phyloP scores from a whole-genome alignment of 108 stramenopile species.

The Skeletonema marinoi region DNA sequence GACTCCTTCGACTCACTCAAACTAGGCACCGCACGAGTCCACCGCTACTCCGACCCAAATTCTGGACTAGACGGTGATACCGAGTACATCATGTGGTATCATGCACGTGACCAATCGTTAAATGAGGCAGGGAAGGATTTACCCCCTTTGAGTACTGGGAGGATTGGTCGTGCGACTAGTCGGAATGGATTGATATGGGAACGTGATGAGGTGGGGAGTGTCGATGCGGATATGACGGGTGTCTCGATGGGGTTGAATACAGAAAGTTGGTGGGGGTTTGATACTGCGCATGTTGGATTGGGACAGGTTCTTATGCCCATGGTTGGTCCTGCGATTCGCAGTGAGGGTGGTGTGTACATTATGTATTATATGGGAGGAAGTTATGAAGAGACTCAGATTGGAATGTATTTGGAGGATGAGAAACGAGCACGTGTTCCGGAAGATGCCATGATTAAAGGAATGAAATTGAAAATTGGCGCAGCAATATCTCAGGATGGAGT shows the following conservation, averaged over 20 bases:
- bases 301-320: constrained; percentile 89
- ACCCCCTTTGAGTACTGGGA: constrained; percentile 77
- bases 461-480: constrained; percentile 90
- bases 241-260: constrained; percentile 83
- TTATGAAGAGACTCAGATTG: constrained; percentile 73
- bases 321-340: constrained; percentile 76
- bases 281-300: constrained; percentile 88
- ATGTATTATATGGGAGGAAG: constrained; percentile 93
- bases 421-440: constrained; percentile 29
- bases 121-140: constrained; percentile 43
- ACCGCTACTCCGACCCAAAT: constrained; percentile 68
- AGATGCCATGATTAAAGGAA: constrained; percentile 77
- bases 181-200: constrained; percentile 78
- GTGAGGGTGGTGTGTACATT: constrained; percentile 88
- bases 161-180: constrained; percentile 78
- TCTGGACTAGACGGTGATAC: constrained; percentile 29
- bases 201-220: constrained; percentile 60
- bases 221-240: constrained; percentile 60
- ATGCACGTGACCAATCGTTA: constrained; percentile 54
- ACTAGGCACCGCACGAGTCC: constrained; percentile 76
- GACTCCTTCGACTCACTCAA: constrained; percentile 71
- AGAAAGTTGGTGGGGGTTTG: constrained; percentile 94
- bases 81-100: constrained; percentile 91
- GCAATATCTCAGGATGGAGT: constrained; percentile 91
- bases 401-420: constrained; percentile 49